phyloP scores from a whole-genome alignment of 2,329 filamentous ascomycete genomes.

The Amylocarpus encephaloides region DNA sequence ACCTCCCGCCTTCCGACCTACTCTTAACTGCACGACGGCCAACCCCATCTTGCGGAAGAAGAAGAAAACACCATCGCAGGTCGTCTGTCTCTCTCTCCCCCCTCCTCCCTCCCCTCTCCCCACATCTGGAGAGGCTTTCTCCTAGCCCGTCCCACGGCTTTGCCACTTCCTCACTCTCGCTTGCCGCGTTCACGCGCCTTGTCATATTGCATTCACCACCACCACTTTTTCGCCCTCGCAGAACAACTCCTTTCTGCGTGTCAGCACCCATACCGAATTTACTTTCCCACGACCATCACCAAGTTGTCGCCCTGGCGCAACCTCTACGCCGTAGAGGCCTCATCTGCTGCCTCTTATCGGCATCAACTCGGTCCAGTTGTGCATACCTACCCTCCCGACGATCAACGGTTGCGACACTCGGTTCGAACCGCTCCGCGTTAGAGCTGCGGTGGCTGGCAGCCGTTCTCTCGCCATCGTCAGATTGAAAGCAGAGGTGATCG shows the following conservation, averaged over 20 bases:
- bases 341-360: not conserved
- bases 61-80: conserved; percentile 12
- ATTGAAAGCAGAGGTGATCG: not conserved
- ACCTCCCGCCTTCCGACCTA: not conserved
- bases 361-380: not conserved
- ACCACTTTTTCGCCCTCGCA: conserved; percentile 11
- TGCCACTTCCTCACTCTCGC: conserved; percentile 12
- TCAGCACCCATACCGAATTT: conserved; percentile 8
- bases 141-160: not conserved
- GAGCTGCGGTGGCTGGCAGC: conserved; percentile 26
- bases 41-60: not conserved
- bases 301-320: conserved; percentile 16
- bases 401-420: conserved; percentile 22
- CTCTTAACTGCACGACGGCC: not conserved
- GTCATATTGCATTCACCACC: conserved; percentile 18
- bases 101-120: not conserved
- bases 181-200: conserved; percentile 21
- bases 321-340: not conserved
- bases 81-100: not conserved
- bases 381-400: conserved; percentile 2
- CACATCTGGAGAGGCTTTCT: not conserved
- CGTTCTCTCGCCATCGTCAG: conserved; percentile 3
- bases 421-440: conserved; percentile 25
- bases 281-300: conserved; percentile 15
- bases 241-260: conserved; percentile 14